These are phyloP conservation scores for Aspergillus hancockii DNA, from an alignment of 495 filamentous ascomycete genomes.

Conservation along the genomic window DNA sequence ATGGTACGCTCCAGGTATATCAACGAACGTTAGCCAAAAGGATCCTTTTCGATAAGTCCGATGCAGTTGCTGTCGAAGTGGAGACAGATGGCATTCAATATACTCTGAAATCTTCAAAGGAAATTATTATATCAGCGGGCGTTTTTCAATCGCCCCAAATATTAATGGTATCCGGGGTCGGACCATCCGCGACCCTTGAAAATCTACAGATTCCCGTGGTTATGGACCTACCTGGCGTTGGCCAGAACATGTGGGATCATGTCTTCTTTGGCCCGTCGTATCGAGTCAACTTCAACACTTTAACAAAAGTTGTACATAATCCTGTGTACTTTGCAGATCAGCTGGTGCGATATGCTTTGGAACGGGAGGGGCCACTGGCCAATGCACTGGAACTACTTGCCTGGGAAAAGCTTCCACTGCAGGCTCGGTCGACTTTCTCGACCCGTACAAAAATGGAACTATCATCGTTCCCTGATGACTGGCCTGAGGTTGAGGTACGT, in stretches of 20 bases:
- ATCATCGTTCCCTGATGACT: background rate
- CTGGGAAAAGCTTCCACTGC: background rate
- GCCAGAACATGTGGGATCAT: constrained; percentile 46
- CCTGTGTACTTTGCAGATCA: constrained; percentile 26
- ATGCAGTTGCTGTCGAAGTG: background rate
- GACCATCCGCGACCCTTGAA: constrained; percentile 34
- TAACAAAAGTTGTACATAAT: too few species aligned
- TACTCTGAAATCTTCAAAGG: constrained; percentile 40
- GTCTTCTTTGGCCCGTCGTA: too few species aligned
- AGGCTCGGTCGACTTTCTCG: background rate
- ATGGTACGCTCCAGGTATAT: background rate
- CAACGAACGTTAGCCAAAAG: background rate
- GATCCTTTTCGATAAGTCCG: background rate
- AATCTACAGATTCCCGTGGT: constrained; percentile 38
- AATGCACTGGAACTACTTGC: background rate
- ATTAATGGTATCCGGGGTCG: constrained; percentile 25
- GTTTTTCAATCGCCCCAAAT: constrained; percentile 31
- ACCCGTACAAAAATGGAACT: background rate
- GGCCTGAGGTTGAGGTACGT: background rate
- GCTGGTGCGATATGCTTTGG: background rate
- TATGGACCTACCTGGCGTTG: constrained; percentile 42
- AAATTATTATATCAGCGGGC: constrained; percentile 55
- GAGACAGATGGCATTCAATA: background rate
- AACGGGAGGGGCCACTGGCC: background rate
- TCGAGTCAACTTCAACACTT: too few species aligned